phyloP scores from a whole-genome alignment of 495 filamentous ascomycete genomes.

The Penicillium cosmopolitanum region DNA sequence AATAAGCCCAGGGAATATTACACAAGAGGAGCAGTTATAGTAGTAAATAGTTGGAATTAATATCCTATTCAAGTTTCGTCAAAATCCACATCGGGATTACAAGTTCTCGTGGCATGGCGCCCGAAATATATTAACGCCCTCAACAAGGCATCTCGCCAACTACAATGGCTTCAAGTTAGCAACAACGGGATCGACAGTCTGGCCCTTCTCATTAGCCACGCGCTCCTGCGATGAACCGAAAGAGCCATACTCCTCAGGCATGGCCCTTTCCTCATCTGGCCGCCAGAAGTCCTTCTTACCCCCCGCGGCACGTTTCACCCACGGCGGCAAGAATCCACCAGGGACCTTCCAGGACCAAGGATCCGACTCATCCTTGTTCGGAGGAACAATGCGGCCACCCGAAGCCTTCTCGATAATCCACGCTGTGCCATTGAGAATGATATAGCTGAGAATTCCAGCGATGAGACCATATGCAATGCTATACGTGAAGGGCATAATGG shows the following conservation, averaged over 20 bases:
- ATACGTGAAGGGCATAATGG: conserved; percentile 86
- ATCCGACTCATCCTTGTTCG: conserved; percentile 73
- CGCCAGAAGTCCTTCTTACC: conserved; percentile 75
- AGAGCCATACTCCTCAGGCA: conserved; percentile 17
- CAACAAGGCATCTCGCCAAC: background rate
- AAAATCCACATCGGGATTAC: too few relatives aligned
- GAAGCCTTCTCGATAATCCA: conserved; percentile 67
- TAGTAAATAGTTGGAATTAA: too few relatives aligned
- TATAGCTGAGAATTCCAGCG: conserved; percentile 76
- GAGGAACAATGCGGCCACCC: conserved; percentile 69
- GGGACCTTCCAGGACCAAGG: conserved; percentile 70
- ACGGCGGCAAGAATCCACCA: conserved; percentile 71
- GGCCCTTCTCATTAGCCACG: conserved; percentile 20
- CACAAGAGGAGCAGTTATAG: too few relatives aligned
- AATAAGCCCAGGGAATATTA: too few relatives aligned
- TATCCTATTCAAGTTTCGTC: too few relatives aligned
- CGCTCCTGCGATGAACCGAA: conserved; percentile 21
- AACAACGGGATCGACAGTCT: background rate
- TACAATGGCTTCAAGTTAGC: background rate
- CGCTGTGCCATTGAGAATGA: conserved; percentile 64
- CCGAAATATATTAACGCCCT: background rate
- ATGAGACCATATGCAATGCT: conserved; percentile 81
- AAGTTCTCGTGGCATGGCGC: too few relatives aligned
- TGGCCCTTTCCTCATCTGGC: conserved; percentile 35
- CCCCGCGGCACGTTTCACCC: conserved; percentile 60